Conservation (phyloP, 2,329 filamentous ascomycete genomes). For the Pyrenophora seminiperda region DNA sequence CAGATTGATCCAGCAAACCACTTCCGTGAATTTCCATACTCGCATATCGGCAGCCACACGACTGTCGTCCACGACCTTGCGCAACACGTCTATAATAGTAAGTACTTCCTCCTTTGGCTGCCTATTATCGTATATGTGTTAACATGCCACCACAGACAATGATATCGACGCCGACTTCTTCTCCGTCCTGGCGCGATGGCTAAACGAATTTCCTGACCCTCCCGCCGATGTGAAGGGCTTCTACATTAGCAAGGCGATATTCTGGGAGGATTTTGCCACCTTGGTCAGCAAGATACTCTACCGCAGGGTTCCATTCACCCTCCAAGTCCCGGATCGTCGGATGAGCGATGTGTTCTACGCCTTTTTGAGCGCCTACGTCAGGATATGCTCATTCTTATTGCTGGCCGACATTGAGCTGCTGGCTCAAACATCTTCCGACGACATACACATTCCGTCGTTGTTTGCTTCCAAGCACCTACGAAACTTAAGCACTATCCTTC, state of each 20-base stretch:
- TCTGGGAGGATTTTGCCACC: constrained; percentile 44
- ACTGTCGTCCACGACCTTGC: constrained; percentile 30
- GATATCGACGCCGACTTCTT: constrained; percentile 33
- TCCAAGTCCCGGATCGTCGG: constrained; percentile 30
- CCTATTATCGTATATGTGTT: constrained; percentile 10
- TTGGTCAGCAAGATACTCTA: constrained; percentile 36
- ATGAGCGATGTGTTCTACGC: constrained; percentile 33
- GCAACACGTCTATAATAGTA: constrained; percentile 35
- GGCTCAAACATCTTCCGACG: constrained; percentile 20
- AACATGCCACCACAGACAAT: constrained; percentile 21
- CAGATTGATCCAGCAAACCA: constrained; percentile 35
- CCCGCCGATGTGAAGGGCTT: constrained; percentile 25
- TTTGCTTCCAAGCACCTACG: constrained; percentile 40
- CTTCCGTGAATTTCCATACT: constrained; percentile 42
- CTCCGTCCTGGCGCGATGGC: constrained; percentile 33
- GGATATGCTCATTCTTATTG: constrained; percentile 32
- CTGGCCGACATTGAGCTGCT: constrained; percentile 35
- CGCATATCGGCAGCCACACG: constrained; percentile 21
- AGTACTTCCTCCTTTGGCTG: constrained; percentile 1
- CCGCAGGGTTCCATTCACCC: constrained; percentile 39
- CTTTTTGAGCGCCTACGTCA: constrained; percentile 40
- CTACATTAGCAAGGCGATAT: constrained; percentile 34
- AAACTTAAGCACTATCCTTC: constrained; percentile 30
- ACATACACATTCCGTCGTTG: constrained; percentile 24
- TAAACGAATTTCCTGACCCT: constrained; percentile 34